phyloP scores from a whole-genome alignment of 345 rosid species.

The Eucalyptus erythrocorys region DNA sequence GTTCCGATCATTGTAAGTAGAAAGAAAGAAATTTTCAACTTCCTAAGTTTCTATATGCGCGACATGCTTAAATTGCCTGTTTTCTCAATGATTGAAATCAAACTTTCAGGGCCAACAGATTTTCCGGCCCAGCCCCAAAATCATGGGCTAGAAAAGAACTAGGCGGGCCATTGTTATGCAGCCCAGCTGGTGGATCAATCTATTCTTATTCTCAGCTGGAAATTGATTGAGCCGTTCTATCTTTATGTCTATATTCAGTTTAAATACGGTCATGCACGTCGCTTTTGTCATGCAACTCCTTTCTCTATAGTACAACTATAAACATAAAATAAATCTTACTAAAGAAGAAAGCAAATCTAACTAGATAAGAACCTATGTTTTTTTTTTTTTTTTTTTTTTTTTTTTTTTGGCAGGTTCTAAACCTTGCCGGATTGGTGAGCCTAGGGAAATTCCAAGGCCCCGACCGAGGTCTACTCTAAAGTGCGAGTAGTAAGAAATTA shows the following conservation, averaged over 20 bases:
- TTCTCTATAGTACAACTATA: neutral
- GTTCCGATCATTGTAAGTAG: neutral
- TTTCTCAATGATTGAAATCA: neutral
- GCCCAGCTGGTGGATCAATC: neutral
- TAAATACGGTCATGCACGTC: neutral
- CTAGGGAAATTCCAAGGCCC: neutral
- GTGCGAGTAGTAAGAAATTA: neutral
- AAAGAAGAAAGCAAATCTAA: neutral
- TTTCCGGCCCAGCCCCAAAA: neutral
- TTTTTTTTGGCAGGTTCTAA: neutral
- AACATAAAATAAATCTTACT: neutral
- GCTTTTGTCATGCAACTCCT: neutral
- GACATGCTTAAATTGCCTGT: neutral
- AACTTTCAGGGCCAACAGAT: neutral
- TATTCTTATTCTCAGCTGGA: neutral
- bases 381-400: too few species aligned
- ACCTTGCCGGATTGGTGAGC: neutral
- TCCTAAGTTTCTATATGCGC: neutral
- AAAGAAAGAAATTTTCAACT: neutral
- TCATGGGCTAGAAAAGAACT: neutral
- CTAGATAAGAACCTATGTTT: neutral
- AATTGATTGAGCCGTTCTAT: neutral
- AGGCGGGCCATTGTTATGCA: neutral
- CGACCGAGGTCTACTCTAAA: neutral
- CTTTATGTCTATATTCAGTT: neutral